Evolutionary conservation across 108 stramenopile genomes (phyloP).

Genomic region (Licmophora abbreviata): DNA sequence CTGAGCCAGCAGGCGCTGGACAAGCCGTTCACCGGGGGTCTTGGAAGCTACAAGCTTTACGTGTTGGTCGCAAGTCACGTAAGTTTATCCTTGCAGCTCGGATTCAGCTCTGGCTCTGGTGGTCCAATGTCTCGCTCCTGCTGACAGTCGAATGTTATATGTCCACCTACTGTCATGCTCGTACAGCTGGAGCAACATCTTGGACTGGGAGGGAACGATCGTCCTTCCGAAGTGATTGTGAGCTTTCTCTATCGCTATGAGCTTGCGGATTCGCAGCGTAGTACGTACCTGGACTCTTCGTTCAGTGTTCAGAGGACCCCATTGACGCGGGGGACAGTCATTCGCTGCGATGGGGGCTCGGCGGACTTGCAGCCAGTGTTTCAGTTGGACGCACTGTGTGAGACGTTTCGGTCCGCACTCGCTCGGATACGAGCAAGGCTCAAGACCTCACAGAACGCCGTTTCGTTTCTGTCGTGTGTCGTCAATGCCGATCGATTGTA

Average conservation of each 20-base stretch:
- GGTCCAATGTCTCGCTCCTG: not conserved
- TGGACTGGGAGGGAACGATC: slow-evolving; percentile 30
- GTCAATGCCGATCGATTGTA: slow-evolving; percentile 25
- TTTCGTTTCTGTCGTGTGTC: slow-evolving; percentile 24
- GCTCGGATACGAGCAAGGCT: slow-evolving; percentile 15
- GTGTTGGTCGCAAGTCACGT: slow-evolving; percentile 78
- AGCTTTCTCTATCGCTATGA: slow-evolving; percentile 44
- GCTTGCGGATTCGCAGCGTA: slow-evolving; percentile 3
- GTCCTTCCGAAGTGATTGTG: slow-evolving; percentile 32
- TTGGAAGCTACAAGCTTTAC: slow-evolving; percentile 86
- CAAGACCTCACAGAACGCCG: slow-evolving; percentile 3
- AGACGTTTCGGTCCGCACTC: slow-evolving; percentile 27
- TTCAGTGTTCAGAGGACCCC: slow-evolving; percentile 20
- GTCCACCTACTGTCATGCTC: not conserved
- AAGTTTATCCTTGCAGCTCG: slow-evolving; percentile 18
- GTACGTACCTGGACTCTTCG: not conserved
- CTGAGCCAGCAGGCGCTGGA: slow-evolving; percentile 75
- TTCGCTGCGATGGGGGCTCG: slow-evolving; percentile 27
- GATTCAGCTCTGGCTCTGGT: not conserved
- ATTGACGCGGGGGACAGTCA: slow-evolving; percentile 3
- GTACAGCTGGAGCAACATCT: slow-evolving; percentile 29
- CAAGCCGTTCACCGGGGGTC: slow-evolving; percentile 89
- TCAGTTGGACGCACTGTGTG: slow-evolving; percentile 19
- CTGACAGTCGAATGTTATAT: not conserved
- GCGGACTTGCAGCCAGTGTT: slow-evolving; percentile 28